A percentile compares a stretch with the other conserved stretches of the same genome.
These are phyloP conservation scores for Rhododendron molle DNA, from an alignment of 148 eudicot species.

Conservation along the genomic window DNA sequence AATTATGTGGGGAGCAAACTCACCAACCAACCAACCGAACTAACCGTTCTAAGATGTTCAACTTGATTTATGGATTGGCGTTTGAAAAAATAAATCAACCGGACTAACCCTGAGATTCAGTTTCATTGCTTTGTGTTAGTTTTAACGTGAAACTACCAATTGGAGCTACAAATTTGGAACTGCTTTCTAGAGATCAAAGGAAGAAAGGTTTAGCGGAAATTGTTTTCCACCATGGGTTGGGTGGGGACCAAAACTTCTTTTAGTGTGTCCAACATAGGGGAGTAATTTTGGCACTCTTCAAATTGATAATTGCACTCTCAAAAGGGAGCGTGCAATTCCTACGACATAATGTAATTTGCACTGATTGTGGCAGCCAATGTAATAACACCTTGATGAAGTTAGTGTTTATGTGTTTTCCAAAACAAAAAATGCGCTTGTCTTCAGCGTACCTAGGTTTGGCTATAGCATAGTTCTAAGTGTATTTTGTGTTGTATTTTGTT, in stretches of 20 bases:
- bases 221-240: not conserved
- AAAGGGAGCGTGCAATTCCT: too few species aligned
- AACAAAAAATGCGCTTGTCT: not conserved
- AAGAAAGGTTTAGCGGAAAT: not conserved
- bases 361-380: not conserved
- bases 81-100: too few species aligned
- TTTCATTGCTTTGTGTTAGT: not conserved
- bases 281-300: too few species aligned
- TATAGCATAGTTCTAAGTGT: too few species aligned
- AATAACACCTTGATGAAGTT: not conserved
- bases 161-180: not conserved
- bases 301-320: too few species aligned
- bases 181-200: not conserved
- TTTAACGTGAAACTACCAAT: not conserved
- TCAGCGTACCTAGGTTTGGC: too few species aligned
- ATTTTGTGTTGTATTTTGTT: too few species aligned
- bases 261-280: not conserved
- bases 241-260: not conserved
- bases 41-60: not conserved
- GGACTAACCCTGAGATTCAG: too few species aligned
- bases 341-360: not conserved
- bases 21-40: too few species aligned
- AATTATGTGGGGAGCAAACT: too few species aligned
- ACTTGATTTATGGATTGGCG: not conserved
- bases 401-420: not conserved